Conservation (phyloP, 805 yeast species). For the Ogataea thermomethanolica region DNA sequence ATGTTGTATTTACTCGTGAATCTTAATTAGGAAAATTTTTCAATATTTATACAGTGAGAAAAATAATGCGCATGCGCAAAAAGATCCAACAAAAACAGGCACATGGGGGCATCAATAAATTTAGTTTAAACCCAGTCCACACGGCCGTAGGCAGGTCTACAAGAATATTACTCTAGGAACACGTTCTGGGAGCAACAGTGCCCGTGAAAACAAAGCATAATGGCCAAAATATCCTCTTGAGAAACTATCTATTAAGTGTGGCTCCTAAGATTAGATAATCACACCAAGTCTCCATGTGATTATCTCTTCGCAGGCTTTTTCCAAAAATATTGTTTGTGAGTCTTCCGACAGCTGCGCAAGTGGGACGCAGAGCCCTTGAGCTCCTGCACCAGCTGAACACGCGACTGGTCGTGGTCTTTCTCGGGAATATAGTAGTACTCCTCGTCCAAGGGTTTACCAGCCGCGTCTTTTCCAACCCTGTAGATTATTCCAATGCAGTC, state of each 20-base stretch:
- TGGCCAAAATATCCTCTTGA: neutral
- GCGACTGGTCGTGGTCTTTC: constrained; percentile 65
- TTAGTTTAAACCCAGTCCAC: neutral
- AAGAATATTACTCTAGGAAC: too few relatives aligned
- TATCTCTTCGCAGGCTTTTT: constrained; percentile 43
- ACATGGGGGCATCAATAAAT: constrained; percentile 6
- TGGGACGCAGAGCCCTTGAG: constrained; percentile 74
- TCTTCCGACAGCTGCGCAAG: constrained; percentile 84
- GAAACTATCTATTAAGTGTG: constrained; percentile 1
- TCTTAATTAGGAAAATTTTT: constrained; percentile 12
- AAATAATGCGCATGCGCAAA: constrained; percentile 12
- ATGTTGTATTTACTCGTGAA: constrained; percentile 7
- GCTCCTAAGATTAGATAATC: constrained; percentile 7
- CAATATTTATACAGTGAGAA: constrained; percentile 9
- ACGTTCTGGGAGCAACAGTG: too few relatives aligned
- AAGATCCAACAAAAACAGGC: constrained; percentile 12
- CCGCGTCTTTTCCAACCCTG: constrained; percentile 92
- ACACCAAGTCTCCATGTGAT: constrained; percentile 6
- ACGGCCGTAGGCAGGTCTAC: neutral
- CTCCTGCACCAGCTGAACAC: constrained; percentile 67
- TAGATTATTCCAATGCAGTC: constrained; percentile 82
- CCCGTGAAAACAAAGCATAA: neutral
- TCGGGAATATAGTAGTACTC: constrained; percentile 91
- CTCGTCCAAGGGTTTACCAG: constrained; percentile 90
- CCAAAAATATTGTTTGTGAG: constrained; percentile 88